Conservation (phyloP, 495 filamentous ascomycete species). For the Neurospora tetraspora region DNA sequence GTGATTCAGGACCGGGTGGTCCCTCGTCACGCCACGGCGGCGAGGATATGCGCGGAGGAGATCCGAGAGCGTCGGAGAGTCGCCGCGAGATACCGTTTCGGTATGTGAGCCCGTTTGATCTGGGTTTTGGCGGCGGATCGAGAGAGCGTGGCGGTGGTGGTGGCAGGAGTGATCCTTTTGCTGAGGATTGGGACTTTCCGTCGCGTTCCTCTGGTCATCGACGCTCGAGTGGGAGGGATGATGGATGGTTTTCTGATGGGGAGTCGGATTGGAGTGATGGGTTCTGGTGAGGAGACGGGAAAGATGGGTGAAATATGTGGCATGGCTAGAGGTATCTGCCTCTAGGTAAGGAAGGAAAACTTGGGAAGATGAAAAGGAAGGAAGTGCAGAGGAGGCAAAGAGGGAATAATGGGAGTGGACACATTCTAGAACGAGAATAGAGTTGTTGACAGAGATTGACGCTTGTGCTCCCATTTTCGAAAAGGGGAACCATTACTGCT, state of each 20-base stretch:
- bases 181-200: not conserved
- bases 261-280: not conserved
- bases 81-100: not conserved
- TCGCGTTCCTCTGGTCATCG: not conserved
- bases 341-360: not conserved
- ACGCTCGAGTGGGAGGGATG: not conserved
- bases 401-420: not conserved
- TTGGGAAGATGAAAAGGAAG: not conserved
- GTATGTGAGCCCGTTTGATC: not conserved
- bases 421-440: not conserved
- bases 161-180: not conserved
- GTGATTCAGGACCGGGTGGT: not conserved
- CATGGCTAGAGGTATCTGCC: not conserved
- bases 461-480: not conserved
- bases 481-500: not conserved
- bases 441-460: too few relatives aligned
- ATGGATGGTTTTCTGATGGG: not conserved
- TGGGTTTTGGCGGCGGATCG: not conserved
- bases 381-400: not conserved
- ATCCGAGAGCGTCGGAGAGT: not conserved
- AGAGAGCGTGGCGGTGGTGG: not conserved
- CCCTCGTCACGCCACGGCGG: not conserved
- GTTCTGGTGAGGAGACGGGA: not conserved
- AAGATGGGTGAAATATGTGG: not conserved
- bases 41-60: not conserved